Base-by-base conservation (phyloP, 352 stramenopile genomes). In the Phytophthora tentaculata region DNA sequence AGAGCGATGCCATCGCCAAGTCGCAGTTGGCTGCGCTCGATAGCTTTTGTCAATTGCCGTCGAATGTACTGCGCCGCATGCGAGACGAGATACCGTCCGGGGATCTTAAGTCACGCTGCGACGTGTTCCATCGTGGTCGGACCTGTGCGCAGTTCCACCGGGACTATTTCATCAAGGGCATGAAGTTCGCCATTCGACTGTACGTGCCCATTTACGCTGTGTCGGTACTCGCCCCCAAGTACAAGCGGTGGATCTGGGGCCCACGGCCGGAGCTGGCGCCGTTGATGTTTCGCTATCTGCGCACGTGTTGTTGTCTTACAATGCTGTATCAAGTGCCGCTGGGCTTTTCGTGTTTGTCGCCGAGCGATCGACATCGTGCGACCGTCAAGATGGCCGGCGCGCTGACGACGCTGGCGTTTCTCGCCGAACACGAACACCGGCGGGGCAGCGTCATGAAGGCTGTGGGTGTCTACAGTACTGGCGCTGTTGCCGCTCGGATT, bases 151-250 rank as follows among this genome's bases (percentile, higher is more conserved):
- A 73, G 48, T 92, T 89, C 68, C 80, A 92, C 63, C 16, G 43
- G 0, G 43, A 70, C 12, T 79, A 78, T 54, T 83, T 89, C 17
- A 19, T 57, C 14, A 55, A 68, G 17, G 70, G 74, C 19, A 79
- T 90, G 67, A 74, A 48, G 39, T 75, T 78, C 22, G 72, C 82
- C 4, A 71, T 81, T 50, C 63, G 69, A 32, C 57, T 92, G 19
- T 88, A 90, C 58, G 64, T 89, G 16, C 81, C 84, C n/a, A 89
- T 92, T 73, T 92, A 86, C 71, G 49, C 81, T 5, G 49, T 81
- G 58, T 89, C 81, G 22, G 71, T 77, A 14, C 67, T 84, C 26
- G 61, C 79, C n/a, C 66, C 78, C 13, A 84, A 82, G 58, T 88
- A 84, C 71, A 89, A 88, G 53, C 68, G 67, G 17, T 92, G 84